These are phyloP conservation scores for Ilex paraguariensis DNA, from an alignment of 305 asterid species.

Conservation along the genomic window DNA sequence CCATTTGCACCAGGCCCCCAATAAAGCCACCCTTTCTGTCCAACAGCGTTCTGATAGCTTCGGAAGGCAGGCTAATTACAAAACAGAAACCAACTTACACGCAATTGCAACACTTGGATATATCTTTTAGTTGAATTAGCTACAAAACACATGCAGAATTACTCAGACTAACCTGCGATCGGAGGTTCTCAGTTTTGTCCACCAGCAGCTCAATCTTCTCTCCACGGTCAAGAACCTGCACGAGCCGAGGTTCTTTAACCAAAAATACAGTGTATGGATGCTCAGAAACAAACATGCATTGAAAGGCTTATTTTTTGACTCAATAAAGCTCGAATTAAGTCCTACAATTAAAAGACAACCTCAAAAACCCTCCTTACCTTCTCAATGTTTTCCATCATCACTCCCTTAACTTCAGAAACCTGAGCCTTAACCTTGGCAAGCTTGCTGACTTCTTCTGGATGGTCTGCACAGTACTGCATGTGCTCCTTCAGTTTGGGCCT, in stretches of 20 bases:
- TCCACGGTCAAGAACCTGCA: slow-evolving; percentile 65
- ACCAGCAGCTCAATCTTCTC: slow-evolving; percentile 59
- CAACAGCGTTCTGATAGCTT: not conserved
- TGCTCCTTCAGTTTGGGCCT: slow-evolving; percentile 61
- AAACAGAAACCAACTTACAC: not conserved
- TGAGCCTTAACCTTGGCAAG: slow-evolving; percentile 58
- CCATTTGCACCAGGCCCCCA: no score
- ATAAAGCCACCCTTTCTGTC: no score
- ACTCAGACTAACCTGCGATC: slow-evolving; percentile 44
- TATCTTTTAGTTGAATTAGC: not conserved
- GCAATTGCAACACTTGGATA: not conserved
- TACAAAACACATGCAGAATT: not conserved
- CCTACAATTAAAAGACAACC: not conserved
- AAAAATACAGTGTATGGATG: no score
- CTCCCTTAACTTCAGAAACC: slow-evolving; percentile 64
- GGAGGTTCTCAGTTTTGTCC: slow-evolving; percentile 58
- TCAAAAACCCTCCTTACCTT: slow-evolving; percentile 30
- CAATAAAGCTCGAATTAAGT: no score
- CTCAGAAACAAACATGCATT: no score
- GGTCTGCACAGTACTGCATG: slow-evolving; percentile 54
- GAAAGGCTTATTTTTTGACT: no score
- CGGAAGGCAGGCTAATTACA: not conserved
- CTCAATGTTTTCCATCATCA: slow-evolving; percentile 64
- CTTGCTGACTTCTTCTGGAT: slow-evolving; percentile 60
- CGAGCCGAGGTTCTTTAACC: not conserved